A percentile compares a stretch with the other conserved stretches of the same genome.
phyloP scores from a whole-genome alignment of 371 early-diverging fungal species.

The Mucor velutinosus region DNA sequence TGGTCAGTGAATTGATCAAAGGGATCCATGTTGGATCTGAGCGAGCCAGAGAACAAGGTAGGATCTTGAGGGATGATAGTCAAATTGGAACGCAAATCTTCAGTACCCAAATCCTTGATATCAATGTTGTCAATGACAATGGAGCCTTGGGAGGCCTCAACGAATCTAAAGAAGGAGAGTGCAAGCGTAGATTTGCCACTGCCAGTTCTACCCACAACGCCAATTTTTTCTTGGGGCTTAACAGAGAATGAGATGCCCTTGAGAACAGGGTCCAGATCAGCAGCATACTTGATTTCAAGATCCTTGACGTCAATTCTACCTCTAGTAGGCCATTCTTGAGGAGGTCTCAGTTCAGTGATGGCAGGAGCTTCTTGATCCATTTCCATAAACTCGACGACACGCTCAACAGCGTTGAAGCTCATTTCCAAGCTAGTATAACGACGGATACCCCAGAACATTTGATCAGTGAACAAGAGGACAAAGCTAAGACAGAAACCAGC shows the following conservation, averaged over 20 bases:
- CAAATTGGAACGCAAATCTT: slow-evolving; percentile 68
- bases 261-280: slow-evolving; percentile 63
- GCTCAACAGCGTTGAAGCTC: slow-evolving; percentile 85
- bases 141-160: slow-evolving; percentile 67
- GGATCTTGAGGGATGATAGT: slow-evolving; percentile 84
- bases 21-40: slow-evolving; percentile 71
- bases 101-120: slow-evolving; percentile 70
- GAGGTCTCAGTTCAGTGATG: slow-evolving; percentile 53
- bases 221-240: slow-evolving; percentile 59
- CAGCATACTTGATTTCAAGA: slow-evolving; percentile 61
- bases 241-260: slow-evolving; percentile 56
- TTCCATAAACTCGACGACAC: slow-evolving; percentile 77
- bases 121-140: slow-evolving; percentile 79
- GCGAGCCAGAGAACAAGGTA: slow-evolving; percentile 66
- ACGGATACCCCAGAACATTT: slow-evolving; percentile 70
- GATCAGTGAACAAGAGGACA: slow-evolving; percentile 69
- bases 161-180: slow-evolving; percentile 75
- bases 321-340: slow-evolving; percentile 65
- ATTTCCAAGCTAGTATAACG: slow-evolving; percentile 79
- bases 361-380: slow-evolving; percentile 80
- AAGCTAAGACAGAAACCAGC: slow-evolving; percentile 80
- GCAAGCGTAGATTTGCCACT: slow-evolving; percentile 81
- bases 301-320: slow-evolving; percentile 66
- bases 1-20: slow-evolving; percentile 62
- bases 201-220: slow-evolving; percentile 73